Percentiles rank a stretch among this genome's conserved stretches.
phyloP scores from a whole-genome alignment of 129 eudicot genomes.

The Arctium minus region DNA sequence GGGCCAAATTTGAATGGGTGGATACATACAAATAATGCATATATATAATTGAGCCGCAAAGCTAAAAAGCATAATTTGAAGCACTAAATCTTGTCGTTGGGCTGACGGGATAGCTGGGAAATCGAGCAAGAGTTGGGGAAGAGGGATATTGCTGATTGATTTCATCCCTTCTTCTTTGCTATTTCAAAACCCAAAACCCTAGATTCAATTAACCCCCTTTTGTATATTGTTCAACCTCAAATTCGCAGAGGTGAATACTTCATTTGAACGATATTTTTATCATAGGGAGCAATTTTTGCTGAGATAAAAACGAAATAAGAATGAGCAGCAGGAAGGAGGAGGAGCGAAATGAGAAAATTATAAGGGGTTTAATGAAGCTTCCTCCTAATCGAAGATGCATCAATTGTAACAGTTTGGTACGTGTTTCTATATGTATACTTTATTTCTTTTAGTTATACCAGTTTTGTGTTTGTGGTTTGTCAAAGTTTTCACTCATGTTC shows the following conservation, averaged over 20 bases:
- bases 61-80: slow-evolving; percentile 11
- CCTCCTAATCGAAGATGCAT: slow-evolving; percentile 96
- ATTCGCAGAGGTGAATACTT: not conserved
- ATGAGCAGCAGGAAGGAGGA: slow-evolving; percentile 81
- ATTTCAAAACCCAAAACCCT: slow-evolving; percentile 31
- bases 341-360: slow-evolving; percentile 85
- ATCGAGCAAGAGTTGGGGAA: slow-evolving; percentile 19
- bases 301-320: not conserved
- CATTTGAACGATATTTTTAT: not conserved
- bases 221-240: not conserved
- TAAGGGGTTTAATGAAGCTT: slow-evolving; percentile 87
- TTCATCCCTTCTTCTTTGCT: slow-evolving; percentile 4
- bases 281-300: not conserved
- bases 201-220: slow-evolving; percentile 23
- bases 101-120: slow-evolving; percentile 18
- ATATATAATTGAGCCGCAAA: slow-evolving; percentile 28
- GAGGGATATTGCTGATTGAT: not conserved
- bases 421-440: not conserved
- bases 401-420: slow-evolving; percentile 88
- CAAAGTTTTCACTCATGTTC: not conserved
- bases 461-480: not conserved
- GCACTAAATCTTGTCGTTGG: slow-evolving; percentile 31
- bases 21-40: slow-evolving; percentile 19
- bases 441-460: too few relatives aligned
- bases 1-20: slow-evolving; percentile 31